phyloP scores from a whole-genome alignment of 495 filamentous ascomycete genomes.

The Aspergillus bertholletiae region DNA sequence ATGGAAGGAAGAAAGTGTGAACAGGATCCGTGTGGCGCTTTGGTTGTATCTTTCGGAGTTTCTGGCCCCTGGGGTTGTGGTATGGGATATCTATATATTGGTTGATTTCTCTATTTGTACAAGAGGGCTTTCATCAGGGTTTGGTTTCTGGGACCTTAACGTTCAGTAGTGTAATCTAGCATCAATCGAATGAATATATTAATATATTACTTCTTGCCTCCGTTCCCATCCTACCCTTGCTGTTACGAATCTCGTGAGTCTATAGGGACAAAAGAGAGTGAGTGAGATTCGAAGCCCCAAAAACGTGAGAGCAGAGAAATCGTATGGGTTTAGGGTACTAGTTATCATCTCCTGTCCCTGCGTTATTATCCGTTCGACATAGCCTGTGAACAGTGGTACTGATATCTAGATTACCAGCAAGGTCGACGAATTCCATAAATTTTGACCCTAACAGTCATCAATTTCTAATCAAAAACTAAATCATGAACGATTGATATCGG shows the following conservation, averaged over 20 bases:
- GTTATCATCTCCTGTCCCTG: too few relatives aligned
- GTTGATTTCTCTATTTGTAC: background rate
- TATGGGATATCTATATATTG: background rate
- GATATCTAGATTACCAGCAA: too few relatives aligned
- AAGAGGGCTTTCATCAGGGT: background rate
- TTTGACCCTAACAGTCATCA: background rate
- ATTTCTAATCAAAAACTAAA: background rate
- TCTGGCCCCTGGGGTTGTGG: background rate
- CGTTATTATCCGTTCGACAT: too few relatives aligned
- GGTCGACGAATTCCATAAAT: background rate
- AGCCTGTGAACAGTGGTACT: too few relatives aligned
- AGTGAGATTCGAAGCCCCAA: too few relatives aligned
- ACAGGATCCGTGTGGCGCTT: background rate
- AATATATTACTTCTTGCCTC: background rate
- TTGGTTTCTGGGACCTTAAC: background rate
- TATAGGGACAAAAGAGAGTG: too few relatives aligned
- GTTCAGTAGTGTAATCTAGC: background rate
- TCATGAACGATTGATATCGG: background rate
- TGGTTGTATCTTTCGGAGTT: background rate
- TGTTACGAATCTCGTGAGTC: too few relatives aligned
- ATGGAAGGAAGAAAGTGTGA: slow-evolving; percentile 17
- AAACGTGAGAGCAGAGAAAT: too few relatives aligned
- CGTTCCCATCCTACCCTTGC: too few relatives aligned
- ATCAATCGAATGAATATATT: background rate
- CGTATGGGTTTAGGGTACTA: too few relatives aligned